Evolutionary conservation across 2,329 filamentous ascomycete species (phyloP).

Genomic region (Cladosporium sp.): DNA sequence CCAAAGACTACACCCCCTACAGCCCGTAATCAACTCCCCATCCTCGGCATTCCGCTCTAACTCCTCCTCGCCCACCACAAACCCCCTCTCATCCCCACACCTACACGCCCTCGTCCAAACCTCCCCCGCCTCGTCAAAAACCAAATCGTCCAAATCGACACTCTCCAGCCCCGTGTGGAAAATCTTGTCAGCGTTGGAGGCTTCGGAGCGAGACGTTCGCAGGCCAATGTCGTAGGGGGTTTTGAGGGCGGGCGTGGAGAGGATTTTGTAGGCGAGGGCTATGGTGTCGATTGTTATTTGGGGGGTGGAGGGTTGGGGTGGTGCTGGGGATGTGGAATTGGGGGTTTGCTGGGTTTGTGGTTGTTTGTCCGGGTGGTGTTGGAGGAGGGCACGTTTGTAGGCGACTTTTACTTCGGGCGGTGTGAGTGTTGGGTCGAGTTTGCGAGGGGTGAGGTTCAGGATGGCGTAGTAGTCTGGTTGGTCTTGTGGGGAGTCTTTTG

Average conservation of each 20-base stretch:
- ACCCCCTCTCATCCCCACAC: slow-evolving; percentile 55
- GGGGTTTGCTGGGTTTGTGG: too few species aligned
- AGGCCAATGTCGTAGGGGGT: slow-evolving; percentile 47
- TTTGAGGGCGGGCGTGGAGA: slow-evolving; percentile 41
- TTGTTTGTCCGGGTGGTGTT: slow-evolving; percentile 58
- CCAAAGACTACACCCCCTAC: slow-evolving; percentile 60
- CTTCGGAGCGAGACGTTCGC: slow-evolving; percentile 15
- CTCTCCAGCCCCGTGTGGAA: slow-evolving; percentile 48
- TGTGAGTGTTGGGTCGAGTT: slow-evolving; percentile 1
- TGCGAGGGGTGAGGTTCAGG: slow-evolving; percentile 23
- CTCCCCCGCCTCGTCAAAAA: slow-evolving; percentile 33
- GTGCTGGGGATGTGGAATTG: slow-evolving; percentile 16
- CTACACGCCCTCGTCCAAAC: slow-evolving; percentile 52
- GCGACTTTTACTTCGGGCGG: slow-evolving; percentile 45
- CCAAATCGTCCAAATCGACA: slow-evolving; percentile 54
- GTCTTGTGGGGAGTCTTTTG: neutral
- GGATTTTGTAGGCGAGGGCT: slow-evolving; percentile 52
- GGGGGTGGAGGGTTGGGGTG: neutral
- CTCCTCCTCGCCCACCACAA: slow-evolving; percentile 51
- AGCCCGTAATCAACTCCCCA: slow-evolving; percentile 56
- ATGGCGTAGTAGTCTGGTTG: slow-evolving; percentile 22
- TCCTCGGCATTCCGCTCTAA: slow-evolving; percentile 47
- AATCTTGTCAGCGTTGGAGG: neutral
- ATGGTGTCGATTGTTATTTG: slow-evolving; percentile 55
- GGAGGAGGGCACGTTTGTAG: slow-evolving; percentile 53